A percentile compares a stretch with the other conserved stretches of the same genome.
Evolutionary conservation across 1,284 basidiomycete genomes (phyloP).

Genomic region (Cutaneotrichosporon sp.): DNA sequence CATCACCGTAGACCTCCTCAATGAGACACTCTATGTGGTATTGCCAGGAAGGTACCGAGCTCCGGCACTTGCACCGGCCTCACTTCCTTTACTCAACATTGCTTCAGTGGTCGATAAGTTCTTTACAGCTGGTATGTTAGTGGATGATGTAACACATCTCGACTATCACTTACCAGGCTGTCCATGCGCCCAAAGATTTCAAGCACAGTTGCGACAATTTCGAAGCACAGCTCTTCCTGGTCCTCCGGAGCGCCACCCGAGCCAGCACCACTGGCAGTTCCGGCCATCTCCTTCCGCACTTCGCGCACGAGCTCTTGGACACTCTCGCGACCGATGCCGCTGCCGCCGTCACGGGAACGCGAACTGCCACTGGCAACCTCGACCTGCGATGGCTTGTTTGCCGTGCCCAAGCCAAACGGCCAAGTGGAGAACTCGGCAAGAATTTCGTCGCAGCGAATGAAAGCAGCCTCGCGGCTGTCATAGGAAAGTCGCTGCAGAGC

Average conservation of each 20-base stretch:
- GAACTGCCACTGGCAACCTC: conserved; percentile 38
- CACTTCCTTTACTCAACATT: not conserved
- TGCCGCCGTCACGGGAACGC: conserved; percentile 41
- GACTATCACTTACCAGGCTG: conserved; percentile 56
- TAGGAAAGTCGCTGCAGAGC: conserved; percentile 79
- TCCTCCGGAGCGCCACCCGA: conserved; percentile 61
- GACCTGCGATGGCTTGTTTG: conserved; percentile 33
- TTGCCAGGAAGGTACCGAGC: not conserved
- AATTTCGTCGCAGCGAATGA: conserved; percentile 84
- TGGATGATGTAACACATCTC: not conserved
- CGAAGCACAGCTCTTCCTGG: conserved; percentile 73
- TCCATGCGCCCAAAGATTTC: conserved; percentile 86
- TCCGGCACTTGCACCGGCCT: not conserved
- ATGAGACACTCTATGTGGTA: conserved; percentile 1
- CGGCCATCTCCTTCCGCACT: conserved; percentile 65
- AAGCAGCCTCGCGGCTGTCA: conserved; percentile 84
- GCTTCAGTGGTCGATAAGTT: not conserved
- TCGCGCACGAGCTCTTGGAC: conserved; percentile 73
- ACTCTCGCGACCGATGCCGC: conserved; percentile 54
- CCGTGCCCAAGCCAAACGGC: conserved; percentile 65
- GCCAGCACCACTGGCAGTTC: conserved; percentile 54
- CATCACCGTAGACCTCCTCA: not conserved
- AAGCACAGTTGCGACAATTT: conserved; percentile 81
- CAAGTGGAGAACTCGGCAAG: conserved; percentile 80
- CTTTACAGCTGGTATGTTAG: not conserved